Base-by-base conservation (phyloP, 129 eudicot genomes). In the Pulicaria dysenterica region DNA sequence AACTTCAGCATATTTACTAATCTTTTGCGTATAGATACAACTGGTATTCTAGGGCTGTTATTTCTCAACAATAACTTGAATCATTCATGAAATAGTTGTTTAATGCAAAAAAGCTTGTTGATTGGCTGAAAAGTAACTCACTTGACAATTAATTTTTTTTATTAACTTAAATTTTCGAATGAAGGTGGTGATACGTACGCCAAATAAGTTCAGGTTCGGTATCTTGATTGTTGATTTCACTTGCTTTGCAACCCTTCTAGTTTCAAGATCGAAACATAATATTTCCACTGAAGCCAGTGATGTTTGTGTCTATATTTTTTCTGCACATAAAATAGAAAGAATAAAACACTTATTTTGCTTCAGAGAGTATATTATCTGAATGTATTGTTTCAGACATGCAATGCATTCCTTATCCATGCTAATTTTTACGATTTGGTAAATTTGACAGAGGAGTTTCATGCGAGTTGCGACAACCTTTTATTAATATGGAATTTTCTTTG, bases 161-260 rank as follows among this genome's bases (percentile, higher is more conserved):
- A 2, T 56, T 66, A 56, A 56, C 75, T 71, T 7, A 8, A 19
- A 34, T 37, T 70, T 19, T 41, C 43, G 55, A 40, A 4, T 42
- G 19, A 41, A 70, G 51, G 75, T 41, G 48, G 15, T 54, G 15
- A 17, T 54, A 51, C 17, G 7, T 13, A 56, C 7, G 75, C 44
- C 43, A 19, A 17, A 71, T 42, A 42, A 24, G 76, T 71, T 42
- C 37, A 43, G 43, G 54, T 8, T 57, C 19, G 55, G 6, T 57
- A 41, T 56, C 16, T n/a, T 41, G 15, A 31, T 46, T 13, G 13
- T 16, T 39, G 11, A n/a, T 51, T 24, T 64, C 39, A 64, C 40
- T 44, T 7, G 7, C 39, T 43, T 64, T 43, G 10, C 69, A 43
- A 12, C 17, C 16, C 7, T 16, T 64, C 43, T 24, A 46, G 19